Evolutionary conservation across 2,329 filamentous ascomycete species (phyloP), one percentile per base, ranked within the genome.

Genomic region (Dothistroma pini): DNA sequence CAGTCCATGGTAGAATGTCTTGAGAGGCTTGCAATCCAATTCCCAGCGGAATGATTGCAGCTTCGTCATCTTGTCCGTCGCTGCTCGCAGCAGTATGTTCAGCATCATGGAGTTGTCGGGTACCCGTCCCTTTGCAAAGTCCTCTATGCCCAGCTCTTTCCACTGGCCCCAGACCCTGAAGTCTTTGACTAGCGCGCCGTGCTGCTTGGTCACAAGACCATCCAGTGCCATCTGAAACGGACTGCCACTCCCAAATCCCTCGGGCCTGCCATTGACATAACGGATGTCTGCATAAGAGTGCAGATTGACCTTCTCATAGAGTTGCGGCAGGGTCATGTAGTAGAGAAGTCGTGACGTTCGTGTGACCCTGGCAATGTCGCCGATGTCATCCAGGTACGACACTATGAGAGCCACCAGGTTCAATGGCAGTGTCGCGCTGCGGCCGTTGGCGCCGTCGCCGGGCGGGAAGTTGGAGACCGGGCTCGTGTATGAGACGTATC

Each of bases 101-200:
- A 87, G 74, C 77, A 88, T 80, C 83, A 87, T 86, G 41, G 80
- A 82, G 50, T 82, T 84, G 73, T 87, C 85, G n/a, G 85, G 83
- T 57, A 87, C 81, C 41, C 84, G 76, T 0, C 85, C 84, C 51
- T 80, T 81, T 59, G 81, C 80, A 71, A 84, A 82, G 63, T 86
- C 84, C 56, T 86, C 81, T 22, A 83, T 67, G 56, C 84, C 83
- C 55, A 79, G 74, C 68, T 86, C 84, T 57, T 78, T 79, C 83
- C 83, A 87, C 29, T 84, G 78, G 22, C 85, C 85, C 34, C 78
- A 74, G 38, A 87, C 66, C 2, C 77, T 74, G 61, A 86, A 79
- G 21, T 78, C 78, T 61, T 78, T 77, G 21, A 87, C 81, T 52
- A 86, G 78, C 16, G 76, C 71, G 41, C 80, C 80, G 63, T 83